A percentile compares a stretch with the other conserved stretches of the same genome.
Conservation (phyloP, 2,329 filamentous ascomycete species). For the Westerdykella sp. region DNA sequence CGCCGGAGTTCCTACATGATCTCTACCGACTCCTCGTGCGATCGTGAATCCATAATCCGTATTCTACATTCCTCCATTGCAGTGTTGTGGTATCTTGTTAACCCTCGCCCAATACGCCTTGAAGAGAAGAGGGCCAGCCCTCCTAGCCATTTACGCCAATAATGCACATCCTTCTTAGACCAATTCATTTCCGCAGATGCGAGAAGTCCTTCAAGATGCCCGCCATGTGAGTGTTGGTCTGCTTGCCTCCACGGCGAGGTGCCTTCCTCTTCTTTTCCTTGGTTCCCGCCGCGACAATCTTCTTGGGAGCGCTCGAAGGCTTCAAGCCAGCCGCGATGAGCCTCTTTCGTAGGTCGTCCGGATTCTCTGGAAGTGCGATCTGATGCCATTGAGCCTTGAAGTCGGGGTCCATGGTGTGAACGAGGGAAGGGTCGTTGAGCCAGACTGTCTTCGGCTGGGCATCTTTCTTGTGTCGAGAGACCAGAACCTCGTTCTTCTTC, state of each 20-base stretch:
- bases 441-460: slow-evolving; percentile 79
- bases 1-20: too few relatives aligned
- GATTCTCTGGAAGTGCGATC: slow-evolving; percentile 63
- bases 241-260: slow-evolving; percentile 67
- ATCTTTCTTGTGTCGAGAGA: slow-evolving; percentile 89
- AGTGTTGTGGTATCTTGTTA: too few relatives aligned
- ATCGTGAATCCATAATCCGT: too few relatives aligned
- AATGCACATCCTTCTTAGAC: too few relatives aligned
- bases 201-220: slow-evolving; percentile 72
- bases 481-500: slow-evolving; percentile 69
- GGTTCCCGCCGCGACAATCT: slow-evolving; percentile 48
- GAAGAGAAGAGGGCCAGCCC: too few relatives aligned
- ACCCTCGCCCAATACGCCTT: too few relatives aligned
- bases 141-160: too few relatives aligned
- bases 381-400: slow-evolving; percentile 80
- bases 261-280: slow-evolving; percentile 71
- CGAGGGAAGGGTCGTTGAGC: slow-evolving; percentile 75
- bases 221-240: slow-evolving; percentile 82
- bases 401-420: slow-evolving; percentile 70
- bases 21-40: too few relatives aligned
- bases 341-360: slow-evolving; percentile 70
- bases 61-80: too few relatives aligned
- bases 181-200: slow-evolving; percentile 35
- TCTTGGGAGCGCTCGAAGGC: slow-evolving; percentile 75
- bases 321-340: slow-evolving; percentile 73